Base-by-base conservation (phyloP, 2,329 filamentous ascomycete species). In the Pseudogymnoascus sp. region DNA sequence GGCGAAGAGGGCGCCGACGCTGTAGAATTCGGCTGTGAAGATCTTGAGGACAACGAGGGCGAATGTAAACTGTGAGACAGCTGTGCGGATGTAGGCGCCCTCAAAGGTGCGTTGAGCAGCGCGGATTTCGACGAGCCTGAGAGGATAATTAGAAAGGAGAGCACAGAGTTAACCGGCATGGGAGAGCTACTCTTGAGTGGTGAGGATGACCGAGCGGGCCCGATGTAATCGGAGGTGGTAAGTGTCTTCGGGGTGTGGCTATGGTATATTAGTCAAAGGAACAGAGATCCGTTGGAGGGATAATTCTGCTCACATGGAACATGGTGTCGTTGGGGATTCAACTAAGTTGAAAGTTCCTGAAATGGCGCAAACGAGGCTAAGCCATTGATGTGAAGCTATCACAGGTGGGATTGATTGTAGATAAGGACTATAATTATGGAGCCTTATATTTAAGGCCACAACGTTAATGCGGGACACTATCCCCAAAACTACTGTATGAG, bases 81-180 rank as follows among this genome's bases (percentile, higher is more conserved):
- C 93, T 0, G 95, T 99, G 66, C 95, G 90, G 72, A 97, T 89
- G 77, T 97, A 99, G 21, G 95, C 95, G 21, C 95, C 95, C 77
- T 99, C 95, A 71, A 97, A 99, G 1, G 95, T 99, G 62, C 95
- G 86, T 75, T 99, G 95, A 10, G 93, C 91, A 11, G 95, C 95
- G 67, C 95, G 90, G 68, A 97, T 89, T 77, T 97, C 95, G 67
- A 97, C 90, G 46, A 99, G 88, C 76, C 73, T 75, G 62, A 59
- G n/a, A 16, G 14, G 16, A 4, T 16, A 25, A 46, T 60, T n/a
- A 60, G 59, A 60, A 16, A 38, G 34, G 59, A 40, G 34, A 28
- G n/a, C 16, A 1, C 16, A 18, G 16, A 34, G 34, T 18, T 5
- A 56, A 34, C 46, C 16, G 34, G 62, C 61, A 61, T 34, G 46